Evolutionary conservation across 1,284 basidiomycete species (phyloP).

Genomic region (Tilletia setariae): DNA sequence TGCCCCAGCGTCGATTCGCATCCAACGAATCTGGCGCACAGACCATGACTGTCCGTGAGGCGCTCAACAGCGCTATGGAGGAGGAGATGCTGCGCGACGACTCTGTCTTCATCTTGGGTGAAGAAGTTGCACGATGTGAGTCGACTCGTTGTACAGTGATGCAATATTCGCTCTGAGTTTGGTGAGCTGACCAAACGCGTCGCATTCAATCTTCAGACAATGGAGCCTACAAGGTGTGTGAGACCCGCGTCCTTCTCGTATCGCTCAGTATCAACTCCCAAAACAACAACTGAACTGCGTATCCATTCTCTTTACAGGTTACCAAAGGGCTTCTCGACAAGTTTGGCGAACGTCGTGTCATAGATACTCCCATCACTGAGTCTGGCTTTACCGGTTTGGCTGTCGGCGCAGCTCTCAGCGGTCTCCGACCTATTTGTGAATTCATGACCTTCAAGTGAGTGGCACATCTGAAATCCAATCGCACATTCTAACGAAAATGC

Average conservation of each 20-base stretch:
- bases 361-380: conserved; percentile 86
- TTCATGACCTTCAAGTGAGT: conserved; percentile 81
- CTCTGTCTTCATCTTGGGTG: conserved; percentile 90
- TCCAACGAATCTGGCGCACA: conserved; percentile 38
- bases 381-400: conserved; percentile 98
- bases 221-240: conserved; percentile 89
- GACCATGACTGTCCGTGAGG: conserved; percentile 96
- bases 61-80: conserved; percentile 96
- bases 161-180: neutral
- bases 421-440: conserved; percentile 95
- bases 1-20: conserved; percentile 19
- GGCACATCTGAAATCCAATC: neutral
- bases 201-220: conserved; percentile 62
- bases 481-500: too few species aligned
- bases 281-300: too few species aligned
- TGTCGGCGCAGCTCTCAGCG: conserved; percentile 87
- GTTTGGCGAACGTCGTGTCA: conserved; percentile 97
- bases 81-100: conserved; percentile 98
- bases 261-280: conserved; percentile 6
- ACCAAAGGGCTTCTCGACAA: conserved; percentile 90
- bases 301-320: conserved; percentile 25
- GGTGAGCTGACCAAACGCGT: too few species aligned
- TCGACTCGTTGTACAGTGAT: neutral
- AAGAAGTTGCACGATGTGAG: conserved; percentile 86
- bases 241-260: conserved; percentile 23